Base-by-base conservation (phyloP, 1,139 yeast genomes). In the Blastobotrys proliferans region DNA sequence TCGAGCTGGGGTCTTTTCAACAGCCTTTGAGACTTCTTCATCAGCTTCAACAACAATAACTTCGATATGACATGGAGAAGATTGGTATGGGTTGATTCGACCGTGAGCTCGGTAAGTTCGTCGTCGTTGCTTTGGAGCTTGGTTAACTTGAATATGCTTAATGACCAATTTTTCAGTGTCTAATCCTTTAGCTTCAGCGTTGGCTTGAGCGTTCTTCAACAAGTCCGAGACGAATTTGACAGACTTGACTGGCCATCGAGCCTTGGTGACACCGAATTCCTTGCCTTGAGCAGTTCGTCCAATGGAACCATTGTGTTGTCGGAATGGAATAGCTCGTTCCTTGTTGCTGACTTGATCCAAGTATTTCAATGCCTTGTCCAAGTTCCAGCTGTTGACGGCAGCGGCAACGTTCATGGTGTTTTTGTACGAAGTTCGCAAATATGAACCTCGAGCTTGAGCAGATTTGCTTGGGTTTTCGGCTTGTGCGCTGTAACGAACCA, bases 61-160 rank as follows among this genome's bases (percentile, higher is more conserved):
- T 81, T 94, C 98, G 71, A 94, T 90, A 85, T 94, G 99, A 68
- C 94, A 88, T 70, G 98, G 98, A 66, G 90, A 80, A 55, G 97
- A 86, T 79, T 87, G 94, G 90, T 87, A 92, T 66, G 96, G 95
- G 77, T 90, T 92, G 73, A 88, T 86, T 83, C 97, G 90, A 85
- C 99, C 99, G 83, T 92, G 98, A 67, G 98, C 98, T 83, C 99
- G 92, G 96, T 79, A 94, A 70, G 98, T 92, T 80, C 99, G 88
- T 81, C 98, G 92, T 82, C 98, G 94, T 80, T 87, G 95, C 80
- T 88, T 88, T 77, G 98, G 98, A 67, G 98, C 98, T 74, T 88
- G 96, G 95, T 92, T 94, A 68, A 92, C 98, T 81, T 94, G 98
- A 70, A 94, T 90, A 86, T 92, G 97, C 65, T 95, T 82, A 69